Evolutionary conservation across 2,329 filamentous ascomycete genomes (phyloP).

Genomic region (Mycosphaerella sp.): DNA sequence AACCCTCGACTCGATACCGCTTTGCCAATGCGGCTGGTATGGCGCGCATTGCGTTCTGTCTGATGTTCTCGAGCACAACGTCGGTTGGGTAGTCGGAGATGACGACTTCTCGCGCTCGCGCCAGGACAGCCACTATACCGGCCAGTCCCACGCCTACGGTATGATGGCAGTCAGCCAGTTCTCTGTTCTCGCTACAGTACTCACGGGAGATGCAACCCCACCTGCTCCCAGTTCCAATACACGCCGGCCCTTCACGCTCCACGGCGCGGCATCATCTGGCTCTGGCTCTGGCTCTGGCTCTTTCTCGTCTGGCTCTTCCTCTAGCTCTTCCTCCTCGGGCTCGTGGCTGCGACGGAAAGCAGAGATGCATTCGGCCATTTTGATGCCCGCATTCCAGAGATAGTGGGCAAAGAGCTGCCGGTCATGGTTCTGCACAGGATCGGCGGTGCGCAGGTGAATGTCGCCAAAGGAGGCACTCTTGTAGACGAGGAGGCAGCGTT

Average conservation of each 20-base stretch:
- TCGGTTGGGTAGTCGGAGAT: constrained; percentile 63
- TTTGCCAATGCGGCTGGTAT: constrained; percentile 33
- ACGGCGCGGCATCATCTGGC: constrained; percentile 30
- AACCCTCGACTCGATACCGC: constrained; percentile 41
- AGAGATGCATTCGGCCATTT: constrained; percentile 41
- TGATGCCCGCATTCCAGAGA: constrained; percentile 60
- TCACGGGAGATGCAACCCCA: constrained; percentile 40
- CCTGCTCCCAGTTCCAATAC: constrained; percentile 64
- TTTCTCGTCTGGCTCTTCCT: too few species aligned
- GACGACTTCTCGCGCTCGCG: constrained; percentile 45
- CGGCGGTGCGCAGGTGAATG: constrained; percentile 39
- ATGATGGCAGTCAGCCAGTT: constrained; percentile 18
- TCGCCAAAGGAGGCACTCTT: constrained; percentile 32
- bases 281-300: too few species aligned
- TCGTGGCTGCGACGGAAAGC: constrained; percentile 17
- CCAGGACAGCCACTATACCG: constrained; percentile 42
- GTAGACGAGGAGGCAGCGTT: constrained; percentile 54
- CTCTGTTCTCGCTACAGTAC: constrained; percentile 15
- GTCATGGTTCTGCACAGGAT: constrained; percentile 48
- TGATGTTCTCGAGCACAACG: constrained; percentile 53
- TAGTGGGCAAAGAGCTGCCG: constrained; percentile 63
- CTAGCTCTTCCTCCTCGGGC: too few species aligned
- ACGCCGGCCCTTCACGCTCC: constrained; percentile 45
- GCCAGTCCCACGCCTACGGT: constrained; percentile 41
- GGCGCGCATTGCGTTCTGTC: constrained; percentile 52